Conservation (phyloP, 2,329 filamentous ascomycete genomes). For the Exophiala lecanii-corni region DNA sequence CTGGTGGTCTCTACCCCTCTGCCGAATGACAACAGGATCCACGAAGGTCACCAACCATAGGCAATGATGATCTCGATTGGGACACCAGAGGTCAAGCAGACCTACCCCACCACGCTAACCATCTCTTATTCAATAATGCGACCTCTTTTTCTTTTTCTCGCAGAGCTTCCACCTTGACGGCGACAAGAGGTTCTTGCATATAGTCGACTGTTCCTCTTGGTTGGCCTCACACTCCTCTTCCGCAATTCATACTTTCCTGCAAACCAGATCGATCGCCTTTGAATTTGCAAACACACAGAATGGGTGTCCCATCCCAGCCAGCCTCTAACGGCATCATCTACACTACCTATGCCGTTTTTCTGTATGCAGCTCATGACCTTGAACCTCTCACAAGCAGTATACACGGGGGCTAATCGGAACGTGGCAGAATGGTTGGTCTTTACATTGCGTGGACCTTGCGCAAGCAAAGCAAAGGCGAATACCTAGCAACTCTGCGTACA, state of each 20-base stretch:
- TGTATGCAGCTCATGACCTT: slow-evolving; percentile 50
- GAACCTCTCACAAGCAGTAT: no score
- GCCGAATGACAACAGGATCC: no score
- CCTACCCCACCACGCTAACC: not conserved
- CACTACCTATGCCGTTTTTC: slow-evolving; percentile 69
- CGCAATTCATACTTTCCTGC: no score
- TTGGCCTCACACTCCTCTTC: no score
- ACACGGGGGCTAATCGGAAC: no score
- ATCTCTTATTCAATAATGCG: slow-evolving; percentile 7
- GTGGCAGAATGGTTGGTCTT: slow-evolving; percentile 61
- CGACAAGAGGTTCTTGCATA: not conserved
- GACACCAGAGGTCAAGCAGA: no score
- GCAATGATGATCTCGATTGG: no score
- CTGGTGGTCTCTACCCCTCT: no score
- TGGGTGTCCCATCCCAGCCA: slow-evolving; percentile 70
- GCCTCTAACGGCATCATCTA: slow-evolving; percentile 83
- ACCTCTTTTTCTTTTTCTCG: slow-evolving; percentile 4
- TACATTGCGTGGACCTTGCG: slow-evolving; percentile 53
- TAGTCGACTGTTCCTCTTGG: not conserved
- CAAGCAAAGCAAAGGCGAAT: slow-evolving; percentile 64
- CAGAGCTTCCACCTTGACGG: not conserved
- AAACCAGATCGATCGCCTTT: no score
- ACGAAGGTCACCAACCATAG: no score
- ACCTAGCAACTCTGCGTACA: slow-evolving; percentile 71
- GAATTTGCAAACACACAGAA: no score